Base-by-base conservation (phyloP, 176 grass and related monocot genomes). In the Eleusine coracana region DNA sequence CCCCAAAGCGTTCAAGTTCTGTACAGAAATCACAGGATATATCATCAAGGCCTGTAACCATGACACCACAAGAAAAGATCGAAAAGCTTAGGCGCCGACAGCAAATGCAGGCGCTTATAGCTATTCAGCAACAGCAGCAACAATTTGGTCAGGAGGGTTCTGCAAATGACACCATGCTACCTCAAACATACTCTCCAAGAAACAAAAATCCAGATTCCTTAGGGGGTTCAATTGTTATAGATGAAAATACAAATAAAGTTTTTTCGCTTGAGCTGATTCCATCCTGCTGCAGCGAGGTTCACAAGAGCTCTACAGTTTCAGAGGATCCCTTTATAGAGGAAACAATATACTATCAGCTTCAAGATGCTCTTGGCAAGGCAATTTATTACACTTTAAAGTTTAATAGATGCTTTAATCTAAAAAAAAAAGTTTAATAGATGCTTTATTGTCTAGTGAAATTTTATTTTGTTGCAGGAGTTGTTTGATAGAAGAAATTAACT, bases 31-130 rank as follows among this genome's bases (percentile, higher is more conserved):
- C 65, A 51, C 73, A 86, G 59, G 85, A 93, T 75, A 73, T 76
- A 52, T 64, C 78, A 71, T 83, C 85, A 88, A 86, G 74, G 66
- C 48, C 68, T 77, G 46, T 82, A 28, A 94, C 16, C 54, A 91
- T 94, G 92, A 94, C 92, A 75, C 89, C 87, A 55, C 89, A 91
- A 79, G 92, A 94, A 87, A 94, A 94, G 81, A 94, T 94, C n/a
- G 92, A 94, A 83, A 94, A 94, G 63, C 76, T 94, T 86, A 91
- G 89, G 75, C 90, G 78, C 25, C 84, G 89, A 11, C 92, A 94
- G 59, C 89, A 94, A 83, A 87, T 87, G 78, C 92, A 89, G 74
- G 92, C 92, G 46, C 80, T 94, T 70, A 80, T 83, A 73, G 89
- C 89, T 70, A 94, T 94, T 87, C 92, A 91, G 61, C 92, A 94